Conservation (phyloP, 139 green algal species). For the Parachlorella kessleri region DNA sequence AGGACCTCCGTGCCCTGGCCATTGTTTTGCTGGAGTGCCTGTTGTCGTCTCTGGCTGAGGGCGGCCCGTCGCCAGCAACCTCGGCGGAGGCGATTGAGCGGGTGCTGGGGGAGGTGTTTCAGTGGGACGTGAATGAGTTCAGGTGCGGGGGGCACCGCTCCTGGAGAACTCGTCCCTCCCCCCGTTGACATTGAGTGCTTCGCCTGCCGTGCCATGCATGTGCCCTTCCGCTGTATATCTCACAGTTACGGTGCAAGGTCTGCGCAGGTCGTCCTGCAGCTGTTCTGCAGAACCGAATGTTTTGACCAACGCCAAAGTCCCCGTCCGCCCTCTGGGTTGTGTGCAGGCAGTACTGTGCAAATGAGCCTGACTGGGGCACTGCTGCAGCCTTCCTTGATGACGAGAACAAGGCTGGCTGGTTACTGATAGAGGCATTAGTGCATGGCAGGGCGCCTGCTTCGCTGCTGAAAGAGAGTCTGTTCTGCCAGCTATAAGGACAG, state of each 20-base stretch:
- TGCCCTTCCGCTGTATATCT: too few species aligned
- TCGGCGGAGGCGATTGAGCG: constrained; percentile 25
- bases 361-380: constrained; percentile 35
- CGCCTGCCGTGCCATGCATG: too few species aligned
- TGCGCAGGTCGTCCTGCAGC: too few species aligned
- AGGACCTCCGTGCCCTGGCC: constrained; percentile 25
- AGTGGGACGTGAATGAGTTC: constrained; percentile 32
- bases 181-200: too few species aligned
- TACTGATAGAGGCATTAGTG: constrained; percentile 48
- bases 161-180: too few species aligned
- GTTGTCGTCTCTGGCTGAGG: constrained; percentile 15
- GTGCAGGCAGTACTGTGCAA: constrained; percentile 41
- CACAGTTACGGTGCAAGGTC: too few species aligned
- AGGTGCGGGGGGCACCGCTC: too few species aligned
- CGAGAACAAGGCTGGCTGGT: constrained; percentile 49
- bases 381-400: constrained; percentile 54
- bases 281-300: too few species aligned
- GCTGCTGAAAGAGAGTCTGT: constrained; percentile 3
- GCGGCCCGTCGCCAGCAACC: constrained; percentile 1
- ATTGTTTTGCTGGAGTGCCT: constrained; percentile 44
- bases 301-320: too few species aligned
- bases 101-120: constrained; percentile 37
- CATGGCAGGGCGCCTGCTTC: constrained; percentile 4
- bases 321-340: too few species aligned
- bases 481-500: neutral